phyloP scores from a whole-genome alignment of 2,329 filamentous ascomycete genomes.

The Penicillium sp. region DNA sequence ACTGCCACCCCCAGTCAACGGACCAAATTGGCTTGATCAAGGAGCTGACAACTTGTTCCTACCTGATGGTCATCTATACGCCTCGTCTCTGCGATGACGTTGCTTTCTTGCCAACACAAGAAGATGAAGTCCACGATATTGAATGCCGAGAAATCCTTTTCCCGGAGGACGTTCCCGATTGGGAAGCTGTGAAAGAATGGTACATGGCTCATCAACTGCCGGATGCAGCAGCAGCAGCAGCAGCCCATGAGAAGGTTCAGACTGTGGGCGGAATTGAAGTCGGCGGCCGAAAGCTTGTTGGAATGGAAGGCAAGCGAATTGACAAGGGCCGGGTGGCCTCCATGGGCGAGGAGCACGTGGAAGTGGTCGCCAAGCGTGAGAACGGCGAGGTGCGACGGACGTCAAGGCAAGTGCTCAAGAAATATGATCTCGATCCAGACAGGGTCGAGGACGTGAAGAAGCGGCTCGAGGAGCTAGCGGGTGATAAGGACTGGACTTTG shows the following conservation, averaged over 20 bases:
- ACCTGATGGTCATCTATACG: conserved; percentile 90
- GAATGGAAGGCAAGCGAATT: conserved; percentile 55
- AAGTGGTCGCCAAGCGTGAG: conserved; percentile 54
- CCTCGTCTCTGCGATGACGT: conserved; percentile 83
- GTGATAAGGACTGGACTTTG: conserved; percentile 72
- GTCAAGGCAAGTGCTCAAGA: conserved; percentile 64
- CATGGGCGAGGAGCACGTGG: conserved; percentile 49
- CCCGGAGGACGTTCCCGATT: conserved; percentile 53
- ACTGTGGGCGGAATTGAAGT: conserved; percentile 59
- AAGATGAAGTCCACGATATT: conserved; percentile 72
- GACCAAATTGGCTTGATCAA: conserved; percentile 89
- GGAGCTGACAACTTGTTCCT: conserved; percentile 84
- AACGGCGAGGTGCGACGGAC: conserved; percentile 62
- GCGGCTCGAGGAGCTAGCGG: conserved; percentile 66
- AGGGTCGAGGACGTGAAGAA: conserved; percentile 67
- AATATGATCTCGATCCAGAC: conserved; percentile 63
- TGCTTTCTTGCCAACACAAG: conserved; percentile 77
- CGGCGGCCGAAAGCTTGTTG: conserved; percentile 56
- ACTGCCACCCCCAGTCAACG: conserved; percentile 72
- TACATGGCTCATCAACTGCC: conserved; percentile 33
- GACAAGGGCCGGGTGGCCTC: conserved; percentile 57
- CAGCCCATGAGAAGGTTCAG: conserved; percentile 34
- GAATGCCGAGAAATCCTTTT: conserved; percentile 69
- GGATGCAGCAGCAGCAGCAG: conserved; percentile 23
- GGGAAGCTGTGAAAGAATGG: conserved; percentile 42